Conservation (phyloP, 768 basidiomycete species). For the Boletus rex-veris region DNA sequence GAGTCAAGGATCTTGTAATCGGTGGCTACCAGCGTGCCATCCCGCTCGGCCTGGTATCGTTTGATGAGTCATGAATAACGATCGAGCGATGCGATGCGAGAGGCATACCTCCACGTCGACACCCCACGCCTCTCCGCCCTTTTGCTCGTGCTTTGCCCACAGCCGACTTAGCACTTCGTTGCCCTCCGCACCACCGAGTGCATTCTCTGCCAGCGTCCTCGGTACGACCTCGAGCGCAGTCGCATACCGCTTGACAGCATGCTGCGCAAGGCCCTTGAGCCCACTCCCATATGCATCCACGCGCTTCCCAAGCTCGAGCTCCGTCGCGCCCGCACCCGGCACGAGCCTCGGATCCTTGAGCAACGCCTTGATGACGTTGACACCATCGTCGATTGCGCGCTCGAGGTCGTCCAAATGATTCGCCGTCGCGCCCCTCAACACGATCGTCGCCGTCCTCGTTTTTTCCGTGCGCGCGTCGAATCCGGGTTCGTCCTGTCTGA, state of each 20-base stretch:
- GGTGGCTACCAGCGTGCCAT: slow-evolving; percentile 67
- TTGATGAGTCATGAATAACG: neutral
- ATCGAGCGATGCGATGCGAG: neutral
- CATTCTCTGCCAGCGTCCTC: slow-evolving; percentile 91
- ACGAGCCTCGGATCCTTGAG: slow-evolving; percentile 88
- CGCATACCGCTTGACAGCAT: slow-evolving; percentile 88
- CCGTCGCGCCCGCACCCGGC: slow-evolving; percentile 91
- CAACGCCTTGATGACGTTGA: slow-evolving; percentile 90
- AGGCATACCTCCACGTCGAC: slow-evolving; percentile 80
- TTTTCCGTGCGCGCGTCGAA: slow-evolving; percentile 61
- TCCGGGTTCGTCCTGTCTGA: slow-evolving; percentile 60
- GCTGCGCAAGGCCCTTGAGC: slow-evolving; percentile 88
- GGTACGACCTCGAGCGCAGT: slow-evolving; percentile 90
- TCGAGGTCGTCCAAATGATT: slow-evolving; percentile 96
- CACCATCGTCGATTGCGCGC: slow-evolving; percentile 93
- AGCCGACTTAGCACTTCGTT: slow-evolving; percentile 88
- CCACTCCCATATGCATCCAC: slow-evolving; percentile 86
- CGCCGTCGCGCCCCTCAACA: slow-evolving; percentile 90
- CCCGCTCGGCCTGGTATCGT: slow-evolving; percentile 59
- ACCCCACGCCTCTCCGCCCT: slow-evolving; percentile 72
- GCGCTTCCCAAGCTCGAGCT: slow-evolving; percentile 84
- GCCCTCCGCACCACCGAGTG: slow-evolving; percentile 83
- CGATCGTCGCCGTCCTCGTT: slow-evolving; percentile 89
- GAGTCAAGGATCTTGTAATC: slow-evolving; percentile 77
- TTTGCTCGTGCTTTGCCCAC: slow-evolving; percentile 86